Evolutionary conservation across 192 early-diverging fungal genomes (phyloP).

Genomic region (Dissophora globulifera): DNA sequence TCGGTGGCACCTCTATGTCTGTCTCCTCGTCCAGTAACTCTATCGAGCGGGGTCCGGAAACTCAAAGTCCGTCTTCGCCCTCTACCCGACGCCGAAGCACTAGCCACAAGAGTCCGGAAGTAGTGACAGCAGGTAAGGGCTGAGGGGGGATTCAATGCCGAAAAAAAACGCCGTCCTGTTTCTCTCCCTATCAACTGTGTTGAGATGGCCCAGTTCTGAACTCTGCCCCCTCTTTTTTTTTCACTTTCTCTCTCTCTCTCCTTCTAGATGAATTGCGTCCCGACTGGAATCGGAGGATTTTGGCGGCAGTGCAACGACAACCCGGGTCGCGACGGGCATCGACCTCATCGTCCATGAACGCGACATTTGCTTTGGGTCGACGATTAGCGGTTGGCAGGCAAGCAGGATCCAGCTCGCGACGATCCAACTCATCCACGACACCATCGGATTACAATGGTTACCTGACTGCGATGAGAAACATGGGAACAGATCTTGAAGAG

Average conservation of each 20-base stretch:
- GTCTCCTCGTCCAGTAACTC: constrained; percentile 38
- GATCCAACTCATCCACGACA: constrained; percentile 51
- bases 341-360: constrained; percentile 38
- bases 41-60: constrained; percentile 13
- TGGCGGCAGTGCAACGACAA: constrained; percentile 56
- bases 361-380: constrained; percentile 42
- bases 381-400: constrained; percentile 31
- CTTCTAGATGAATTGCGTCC: constrained; percentile 75
- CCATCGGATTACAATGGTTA: constrained; percentile 69
- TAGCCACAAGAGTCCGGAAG: constrained; percentile 66
- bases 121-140: constrained; percentile 73
- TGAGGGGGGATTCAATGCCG: too few relatives aligned
- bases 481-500: constrained; percentile 90
- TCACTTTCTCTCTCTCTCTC: not conserved
- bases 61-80: constrained; percentile 25
- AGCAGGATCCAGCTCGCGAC: constrained; percentile 26
- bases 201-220: not conserved
- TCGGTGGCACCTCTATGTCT: constrained; percentile 36
- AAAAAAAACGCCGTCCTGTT: not conserved
- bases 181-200: not conserved
- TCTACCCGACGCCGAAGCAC: constrained; percentile 59
- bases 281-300: constrained; percentile 64
- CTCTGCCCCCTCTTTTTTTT: not conserved
- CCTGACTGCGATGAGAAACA: constrained; percentile 73
- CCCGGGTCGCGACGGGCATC: constrained; percentile 54